Base-by-base conservation (phyloP, 768 basidiomycete genomes). In the Leccinum longicurvipes region DNA sequence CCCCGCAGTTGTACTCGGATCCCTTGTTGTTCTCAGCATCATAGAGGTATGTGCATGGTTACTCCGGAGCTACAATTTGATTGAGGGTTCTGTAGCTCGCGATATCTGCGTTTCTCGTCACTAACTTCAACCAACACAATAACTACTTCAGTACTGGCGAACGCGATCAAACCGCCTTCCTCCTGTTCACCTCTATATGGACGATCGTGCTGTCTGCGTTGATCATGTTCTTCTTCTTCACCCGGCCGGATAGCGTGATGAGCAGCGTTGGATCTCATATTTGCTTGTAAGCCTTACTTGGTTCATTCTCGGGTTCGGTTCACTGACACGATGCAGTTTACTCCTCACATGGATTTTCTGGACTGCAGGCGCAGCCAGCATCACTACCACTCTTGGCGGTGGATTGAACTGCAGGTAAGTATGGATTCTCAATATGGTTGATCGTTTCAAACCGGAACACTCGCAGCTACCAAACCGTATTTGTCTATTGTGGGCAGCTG, bases 311-410 rank as follows among this genome's bases (percentile, higher is more conserved):
- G 23, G 2, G 42, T 48, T 47, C 11, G 23, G 21, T 39, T 51
- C 31, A 19, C 48, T 65, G 45, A 65, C 53, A 21, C 12, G 17
- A 25, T 34, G n/a, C 58, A 90, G 89, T 72, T 69, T 91, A 48
- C 55, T 76, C 48, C 14, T 91, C 19, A 89, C 88, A 1, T 91
- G 89, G 87, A 76, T 91, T 34, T 76, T 90, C 57, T 93, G 90
- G 90, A 76, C 82, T 3, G 83, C 89, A 0, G 88, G 79, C 2
- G 87, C 88, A 1, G 85, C 87, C 1, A 78, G 86, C 2, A 78
- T 91, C 46, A 91, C 90, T 1, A 72, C 80, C 19, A 70, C 79
- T 24, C 74, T 90, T 28, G 84, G 85, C 12, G 90, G 90, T 14
- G 82, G 85, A 10, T 66, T 88, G 54, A 83, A 89, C 64, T 92